Conservation (phyloP, 306 rosid species). For the Biancaea sappan region DNA sequence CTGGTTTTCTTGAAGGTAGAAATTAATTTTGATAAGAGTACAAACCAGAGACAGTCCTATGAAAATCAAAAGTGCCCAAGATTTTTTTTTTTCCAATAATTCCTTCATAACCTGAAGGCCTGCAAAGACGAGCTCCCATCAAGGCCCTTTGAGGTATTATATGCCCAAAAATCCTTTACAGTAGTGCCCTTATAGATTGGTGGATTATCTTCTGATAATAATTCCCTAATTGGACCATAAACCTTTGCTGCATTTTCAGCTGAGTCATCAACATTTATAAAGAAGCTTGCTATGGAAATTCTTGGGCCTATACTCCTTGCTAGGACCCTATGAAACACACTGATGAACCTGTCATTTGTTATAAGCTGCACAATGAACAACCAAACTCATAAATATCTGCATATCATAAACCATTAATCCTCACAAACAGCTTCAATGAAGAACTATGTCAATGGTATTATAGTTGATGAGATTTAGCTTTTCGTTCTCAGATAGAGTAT, state of each 20-base stretch:
- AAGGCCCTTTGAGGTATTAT: slow-evolving; percentile 22
- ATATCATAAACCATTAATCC: too few relatives aligned
- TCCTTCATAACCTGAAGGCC: slow-evolving; percentile 1
- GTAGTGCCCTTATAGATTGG: slow-evolving; percentile 38
- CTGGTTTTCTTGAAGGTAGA: neutral
- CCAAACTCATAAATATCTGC: neutral
- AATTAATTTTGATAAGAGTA: neutral
- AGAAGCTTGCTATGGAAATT: slow-evolving; percentile 45
- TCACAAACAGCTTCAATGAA: too few relatives aligned
- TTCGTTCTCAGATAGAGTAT: neutral
- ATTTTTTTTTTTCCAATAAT: neutral
- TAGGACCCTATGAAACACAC: slow-evolving; percentile 41
- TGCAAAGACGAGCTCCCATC: slow-evolving; percentile 9
- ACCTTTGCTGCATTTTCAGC: slow-evolving; percentile 11
- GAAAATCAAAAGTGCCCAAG: neutral
- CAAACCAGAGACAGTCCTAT: neutral
- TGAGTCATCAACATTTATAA: slow-evolving; percentile 25
- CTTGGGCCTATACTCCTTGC: slow-evolving; percentile 41
- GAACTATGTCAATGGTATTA: neutral
- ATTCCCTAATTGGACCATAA: slow-evolving; percentile 61
- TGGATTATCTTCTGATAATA: slow-evolving; percentile 53
- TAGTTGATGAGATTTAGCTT: neutral
- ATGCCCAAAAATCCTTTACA: neutral
- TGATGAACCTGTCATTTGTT: slow-evolving; percentile 42
- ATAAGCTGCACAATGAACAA: slow-evolving; percentile 38